Conservation (phyloP, 176 grass and related monocot genomes). For the Bolboschoenus planiculmis region DNA sequence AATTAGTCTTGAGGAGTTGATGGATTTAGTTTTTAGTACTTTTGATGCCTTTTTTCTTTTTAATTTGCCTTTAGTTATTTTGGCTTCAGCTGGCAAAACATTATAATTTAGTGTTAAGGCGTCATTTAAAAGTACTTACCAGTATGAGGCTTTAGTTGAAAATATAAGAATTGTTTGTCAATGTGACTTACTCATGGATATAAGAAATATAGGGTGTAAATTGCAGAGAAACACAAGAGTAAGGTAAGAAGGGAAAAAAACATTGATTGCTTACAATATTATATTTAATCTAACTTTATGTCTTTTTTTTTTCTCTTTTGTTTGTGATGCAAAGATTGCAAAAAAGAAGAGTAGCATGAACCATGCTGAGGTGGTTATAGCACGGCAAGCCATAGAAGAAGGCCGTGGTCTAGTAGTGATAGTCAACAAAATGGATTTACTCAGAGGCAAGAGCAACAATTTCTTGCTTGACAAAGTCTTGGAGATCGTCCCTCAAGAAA, state of each 20-base stretch:
- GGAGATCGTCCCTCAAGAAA: conserved; percentile 75
- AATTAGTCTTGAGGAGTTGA: not conserved
- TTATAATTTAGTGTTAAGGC: not conserved
- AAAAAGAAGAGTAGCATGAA: conserved; percentile 76
- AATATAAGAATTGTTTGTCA: not conserved
- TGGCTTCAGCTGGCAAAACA: not conserved
- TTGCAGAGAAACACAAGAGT: not conserved
- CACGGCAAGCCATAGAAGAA: conserved; percentile 91
- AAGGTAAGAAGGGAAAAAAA: not conserved
- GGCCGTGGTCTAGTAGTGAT: conserved; percentile 82
- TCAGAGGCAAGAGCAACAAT: conserved; percentile 43
- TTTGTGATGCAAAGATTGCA: conserved; percentile 57
- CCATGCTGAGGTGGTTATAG: conserved; percentile 82
- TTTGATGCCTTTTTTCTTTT: not conserved
- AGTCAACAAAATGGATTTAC: conserved; percentile 99
- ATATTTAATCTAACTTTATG: not conserved
- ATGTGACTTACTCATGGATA: not conserved
- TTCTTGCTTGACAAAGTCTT: conserved; percentile 55
- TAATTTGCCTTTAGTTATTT: not conserved
- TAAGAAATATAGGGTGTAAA: not conserved
- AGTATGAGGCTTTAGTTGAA: not conserved
- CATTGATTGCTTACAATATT: not conserved
- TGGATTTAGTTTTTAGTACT: not conserved
- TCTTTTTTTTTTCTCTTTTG: not conserved
- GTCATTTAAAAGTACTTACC: not conserved